Conservation (phyloP, 2,329 filamentous ascomycete species). For the Colletotrichum euphorbiae region DNA sequence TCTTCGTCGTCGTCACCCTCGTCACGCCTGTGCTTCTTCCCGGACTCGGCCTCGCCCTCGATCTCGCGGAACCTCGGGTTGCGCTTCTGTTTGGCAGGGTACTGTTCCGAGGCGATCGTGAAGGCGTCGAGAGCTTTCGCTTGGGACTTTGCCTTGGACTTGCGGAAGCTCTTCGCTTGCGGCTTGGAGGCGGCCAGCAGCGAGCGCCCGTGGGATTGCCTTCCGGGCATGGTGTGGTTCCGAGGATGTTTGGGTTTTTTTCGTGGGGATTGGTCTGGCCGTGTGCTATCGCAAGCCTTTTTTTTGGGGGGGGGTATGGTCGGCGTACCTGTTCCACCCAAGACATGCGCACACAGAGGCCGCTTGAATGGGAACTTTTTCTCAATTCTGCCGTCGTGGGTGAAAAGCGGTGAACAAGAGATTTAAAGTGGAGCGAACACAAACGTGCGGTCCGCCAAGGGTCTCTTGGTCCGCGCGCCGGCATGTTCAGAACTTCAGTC, state of each 20-base stretch:
- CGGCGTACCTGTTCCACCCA: neutral
- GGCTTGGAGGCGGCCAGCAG: constrained; percentile 55
- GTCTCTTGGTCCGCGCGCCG: neutral
- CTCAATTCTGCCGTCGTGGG: constrained; percentile 40
- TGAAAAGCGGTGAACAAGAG: constrained; percentile 38
- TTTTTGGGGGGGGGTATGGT: too few relatives aligned
- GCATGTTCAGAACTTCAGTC: too few relatives aligned
- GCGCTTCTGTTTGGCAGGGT: constrained; percentile 59
- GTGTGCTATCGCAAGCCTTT: neutral
- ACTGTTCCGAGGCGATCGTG: constrained; percentile 65
- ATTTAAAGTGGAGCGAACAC: constrained; percentile 37
- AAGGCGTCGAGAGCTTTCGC: constrained; percentile 68
- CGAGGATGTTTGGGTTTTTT: neutral
- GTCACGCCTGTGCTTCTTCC: constrained; percentile 41
- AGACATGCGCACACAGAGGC: neutral
- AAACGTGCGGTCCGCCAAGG: neutral
- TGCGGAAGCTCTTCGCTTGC: constrained; percentile 52
- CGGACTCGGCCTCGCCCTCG: constrained; percentile 53
- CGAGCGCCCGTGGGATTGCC: constrained; percentile 68
- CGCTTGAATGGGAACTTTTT: constrained; percentile 29
- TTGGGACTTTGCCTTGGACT: constrained; percentile 60
- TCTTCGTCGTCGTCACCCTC: constrained; percentile 40
- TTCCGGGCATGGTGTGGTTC: constrained; percentile 62
- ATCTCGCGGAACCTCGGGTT: constrained; percentile 64
- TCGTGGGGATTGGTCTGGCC: neutral